Evolutionary conservation across 1,284 basidiomycete genomes (phyloP).

Genomic region (Leccinum angustisporum): DNA sequence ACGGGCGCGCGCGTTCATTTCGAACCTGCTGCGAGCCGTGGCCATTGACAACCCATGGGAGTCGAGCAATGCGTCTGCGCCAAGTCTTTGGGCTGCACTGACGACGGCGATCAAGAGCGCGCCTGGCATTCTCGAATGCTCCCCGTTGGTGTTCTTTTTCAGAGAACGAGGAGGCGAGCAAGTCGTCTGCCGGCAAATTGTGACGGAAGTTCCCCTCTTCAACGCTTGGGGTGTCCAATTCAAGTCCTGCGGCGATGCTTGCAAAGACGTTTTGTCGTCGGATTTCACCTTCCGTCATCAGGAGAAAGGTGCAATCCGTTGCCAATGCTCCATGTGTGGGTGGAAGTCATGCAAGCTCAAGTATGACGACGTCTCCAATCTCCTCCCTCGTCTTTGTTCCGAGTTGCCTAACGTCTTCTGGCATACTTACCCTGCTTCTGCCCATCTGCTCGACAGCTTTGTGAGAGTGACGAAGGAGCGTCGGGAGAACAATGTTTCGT

Average conservation of each 20-base stretch:
- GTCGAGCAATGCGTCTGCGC: neutral
- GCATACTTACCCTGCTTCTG: neutral
- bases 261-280: neutral
- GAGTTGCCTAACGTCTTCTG: neutral
- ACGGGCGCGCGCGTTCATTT: neutral
- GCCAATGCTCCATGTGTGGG: neutral
- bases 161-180: neutral
- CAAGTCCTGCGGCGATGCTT: neutral
- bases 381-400: neutral
- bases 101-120: neutral
- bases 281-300: neutral
- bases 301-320: neutral
- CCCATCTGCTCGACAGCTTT: neutral
- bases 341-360: neutral
- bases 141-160: neutral
- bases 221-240: neutral
- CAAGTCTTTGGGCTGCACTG: neutral
- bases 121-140: neutral
- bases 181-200: neutral
- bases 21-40: neutral
- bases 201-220: neutral
- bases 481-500: too few species aligned
- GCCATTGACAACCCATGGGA: neutral
- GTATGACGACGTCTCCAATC: neutral
- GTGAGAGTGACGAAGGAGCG: neutral